Evolutionary conservation across 2,329 filamentous ascomycete genomes (phyloP).

Genomic region (Ceratocystis papillata): DNA sequence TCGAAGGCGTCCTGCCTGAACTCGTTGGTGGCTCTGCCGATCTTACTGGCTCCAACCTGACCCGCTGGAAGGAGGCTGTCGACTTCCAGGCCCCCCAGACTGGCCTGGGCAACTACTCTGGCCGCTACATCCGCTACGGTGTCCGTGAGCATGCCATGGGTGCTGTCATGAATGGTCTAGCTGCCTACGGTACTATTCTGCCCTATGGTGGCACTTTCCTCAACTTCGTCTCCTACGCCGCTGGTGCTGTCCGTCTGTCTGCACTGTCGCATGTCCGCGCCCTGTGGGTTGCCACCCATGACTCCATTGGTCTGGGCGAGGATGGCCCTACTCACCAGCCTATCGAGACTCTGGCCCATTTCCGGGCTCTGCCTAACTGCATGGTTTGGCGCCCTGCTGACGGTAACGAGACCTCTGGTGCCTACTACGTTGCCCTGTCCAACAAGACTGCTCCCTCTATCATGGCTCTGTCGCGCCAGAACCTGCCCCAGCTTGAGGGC

Average conservation of each 20-base stretch:
- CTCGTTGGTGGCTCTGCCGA: slow-evolving; percentile 93
- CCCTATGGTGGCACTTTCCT: slow-evolving; percentile 95
- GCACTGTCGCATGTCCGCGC: slow-evolving; percentile 80
- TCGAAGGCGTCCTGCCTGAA: slow-evolving; percentile 74
- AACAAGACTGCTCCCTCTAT: slow-evolving; percentile 85
- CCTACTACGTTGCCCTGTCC: slow-evolving; percentile 91
- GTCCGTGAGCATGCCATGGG: slow-evolving; percentile 89
- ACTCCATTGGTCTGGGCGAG: slow-evolving; percentile 98
- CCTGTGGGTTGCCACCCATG: slow-evolving; percentile 96
- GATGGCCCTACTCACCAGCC: slow-evolving; percentile 98
- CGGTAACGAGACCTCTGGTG: slow-evolving; percentile 94
- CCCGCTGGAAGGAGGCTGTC: slow-evolving; percentile 89
- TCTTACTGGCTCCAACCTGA: slow-evolving; percentile 97
- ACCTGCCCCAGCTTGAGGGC: slow-evolving; percentile 93
- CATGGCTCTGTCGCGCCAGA: slow-evolving; percentile 90
- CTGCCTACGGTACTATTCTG: slow-evolving; percentile 89
- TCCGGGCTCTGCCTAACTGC: slow-evolving; percentile 96
- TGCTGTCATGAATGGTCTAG: slow-evolving; percentile 86
- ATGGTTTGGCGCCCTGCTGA: slow-evolving; percentile 99
- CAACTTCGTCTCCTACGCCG: slow-evolving; percentile 98
- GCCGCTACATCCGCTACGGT: slow-evolving; percentile 87
- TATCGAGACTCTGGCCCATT: slow-evolving; percentile 95
- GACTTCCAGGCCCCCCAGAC: slow-evolving; percentile 91
- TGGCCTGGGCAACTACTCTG: slow-evolving; percentile 77
- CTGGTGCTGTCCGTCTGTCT: slow-evolving; percentile 87